A percentile compares a stretch with the other conserved stretches of the same genome.
Conservation (phyloP, 257 asterid species). For the Plantago major region DNA sequence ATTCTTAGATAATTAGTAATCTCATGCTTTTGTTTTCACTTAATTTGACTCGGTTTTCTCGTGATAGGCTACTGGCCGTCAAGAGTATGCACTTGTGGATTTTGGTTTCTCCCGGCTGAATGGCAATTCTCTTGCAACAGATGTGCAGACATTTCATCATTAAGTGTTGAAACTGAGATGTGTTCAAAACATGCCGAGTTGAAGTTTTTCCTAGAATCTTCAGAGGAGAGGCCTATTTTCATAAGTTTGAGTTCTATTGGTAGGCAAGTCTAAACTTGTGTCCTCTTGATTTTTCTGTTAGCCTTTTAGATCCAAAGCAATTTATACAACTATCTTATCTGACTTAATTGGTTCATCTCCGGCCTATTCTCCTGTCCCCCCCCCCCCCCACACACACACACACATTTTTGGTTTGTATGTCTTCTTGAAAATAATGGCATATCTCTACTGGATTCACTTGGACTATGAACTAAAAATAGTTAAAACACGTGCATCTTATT, state of each 20-base stretch:
- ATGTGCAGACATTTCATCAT: constrained; percentile 62
- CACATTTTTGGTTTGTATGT: too few relatives aligned
- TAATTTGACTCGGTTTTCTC: constrained; percentile 5
- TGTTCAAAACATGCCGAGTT: constrained; percentile 57
- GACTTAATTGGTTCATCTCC: too few relatives aligned
- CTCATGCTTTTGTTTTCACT: background rate
- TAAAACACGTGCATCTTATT: too few relatives aligned
- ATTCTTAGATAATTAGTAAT: background rate
- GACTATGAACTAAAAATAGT: too few relatives aligned
- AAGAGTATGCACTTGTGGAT: constrained; percentile 79
- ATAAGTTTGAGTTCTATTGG: constrained; percentile 82
- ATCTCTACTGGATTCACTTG: too few relatives aligned
- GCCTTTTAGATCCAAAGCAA: too few relatives aligned
- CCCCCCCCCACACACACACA: too few relatives aligned
- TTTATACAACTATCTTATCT: too few relatives aligned
- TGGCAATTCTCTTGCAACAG: constrained; percentile 85
- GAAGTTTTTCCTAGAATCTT: constrained; percentile 41
- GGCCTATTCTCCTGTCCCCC: too few relatives aligned
- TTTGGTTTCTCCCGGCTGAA: constrained; percentile 80
- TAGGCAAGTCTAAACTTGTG: constrained; percentile 49
- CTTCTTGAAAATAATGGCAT: too few relatives aligned
- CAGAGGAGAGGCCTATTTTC: constrained; percentile 60
- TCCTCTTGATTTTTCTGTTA: too few relatives aligned
- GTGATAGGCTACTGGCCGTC: constrained; percentile 90
- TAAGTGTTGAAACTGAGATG: constrained; percentile 34